Conservation (phyloP, 192 early-diverging fungal genomes). For the Coemansia sp. region DNA sequence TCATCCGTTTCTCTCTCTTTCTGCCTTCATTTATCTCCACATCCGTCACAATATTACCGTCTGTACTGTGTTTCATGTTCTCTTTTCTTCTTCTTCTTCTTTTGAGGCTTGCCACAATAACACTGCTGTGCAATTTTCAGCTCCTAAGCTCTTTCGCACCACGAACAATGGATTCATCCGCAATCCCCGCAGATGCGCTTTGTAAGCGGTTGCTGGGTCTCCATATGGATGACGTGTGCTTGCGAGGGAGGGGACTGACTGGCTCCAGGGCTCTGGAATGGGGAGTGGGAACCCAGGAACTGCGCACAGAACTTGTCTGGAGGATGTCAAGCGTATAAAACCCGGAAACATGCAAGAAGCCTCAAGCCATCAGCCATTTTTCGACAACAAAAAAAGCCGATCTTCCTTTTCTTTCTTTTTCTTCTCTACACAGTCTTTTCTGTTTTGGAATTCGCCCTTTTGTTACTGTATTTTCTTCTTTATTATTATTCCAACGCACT, state of each 20-base stretch:
- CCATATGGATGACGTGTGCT: background rate
- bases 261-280: no score
- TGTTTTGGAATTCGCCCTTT: no score
- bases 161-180: background rate
- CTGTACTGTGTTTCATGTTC: background rate
- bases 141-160: background rate
- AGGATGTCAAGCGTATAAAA: no score
- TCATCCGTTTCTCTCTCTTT: constrained; percentile 7
- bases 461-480: no score
- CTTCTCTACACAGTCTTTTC: no score
- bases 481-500: background rate
- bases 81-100: background rate
- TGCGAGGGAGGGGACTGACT: background rate
- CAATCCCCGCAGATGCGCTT: background rate
- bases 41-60: background rate
- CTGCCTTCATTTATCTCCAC: background rate
- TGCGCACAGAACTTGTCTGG: background rate
- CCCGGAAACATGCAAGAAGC: no score
- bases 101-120: background rate
- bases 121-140: background rate
- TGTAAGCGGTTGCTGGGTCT: background rate
- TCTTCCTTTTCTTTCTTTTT: no score
- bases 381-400: no score
- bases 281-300: background rate
- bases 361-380: no score